Evolutionary conservation across 192 early-diverging fungal genomes (phyloP).

Genomic region (Umbelopsis isabellina): DNA sequence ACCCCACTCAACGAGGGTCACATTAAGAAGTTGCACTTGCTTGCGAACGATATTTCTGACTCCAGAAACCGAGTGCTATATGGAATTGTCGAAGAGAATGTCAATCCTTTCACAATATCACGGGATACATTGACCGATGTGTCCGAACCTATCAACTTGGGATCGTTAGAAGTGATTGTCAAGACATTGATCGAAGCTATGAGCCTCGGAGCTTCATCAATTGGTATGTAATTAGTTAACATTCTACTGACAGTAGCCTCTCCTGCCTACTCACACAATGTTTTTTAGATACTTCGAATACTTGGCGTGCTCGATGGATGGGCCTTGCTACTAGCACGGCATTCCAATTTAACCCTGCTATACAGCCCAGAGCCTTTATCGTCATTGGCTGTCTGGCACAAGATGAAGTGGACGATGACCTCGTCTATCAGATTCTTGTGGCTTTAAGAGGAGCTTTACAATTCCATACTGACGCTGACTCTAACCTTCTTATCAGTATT

Average conservation of each 20-base stretch:
- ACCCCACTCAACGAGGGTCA: constrained; percentile 52
- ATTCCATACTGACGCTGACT: constrained; percentile 80
- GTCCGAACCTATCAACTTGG: constrained; percentile 43
- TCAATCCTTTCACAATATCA: constrained; percentile 65
- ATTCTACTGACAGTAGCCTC: constrained; percentile 80
- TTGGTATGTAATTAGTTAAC: constrained; percentile 68
- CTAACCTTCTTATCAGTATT: constrained; percentile 79
- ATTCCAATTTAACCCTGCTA: constrained; percentile 90
- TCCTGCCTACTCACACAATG: constrained; percentile 42
- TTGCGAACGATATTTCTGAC: constrained; percentile 80
- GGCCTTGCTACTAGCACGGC: constrained; percentile 85
- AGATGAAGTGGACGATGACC: constrained; percentile 88
- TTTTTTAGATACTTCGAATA: constrained; percentile 66
- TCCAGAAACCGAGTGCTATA: constrained; percentile 75
- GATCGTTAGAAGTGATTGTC: constrained; percentile 55
- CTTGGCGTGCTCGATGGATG: constrained; percentile 91
- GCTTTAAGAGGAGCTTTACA: constrained; percentile 83
- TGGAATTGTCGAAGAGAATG: constrained; percentile 66
- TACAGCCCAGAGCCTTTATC: constrained; percentile 92
- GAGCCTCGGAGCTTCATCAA: constrained; percentile 58
- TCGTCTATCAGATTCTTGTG: constrained; percentile 89
- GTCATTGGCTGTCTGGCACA: constrained; percentile 83
- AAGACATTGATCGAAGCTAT: constrained; percentile 67
- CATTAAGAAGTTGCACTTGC: constrained; percentile 50
- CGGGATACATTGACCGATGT: constrained; percentile 50